Percentiles rank a stretch among this genome's conserved stretches.
These are phyloP conservation scores for Goniomonas avonlea DNA, from an alignment of 78 protist genomes.

Conservation along the genomic window DNA sequence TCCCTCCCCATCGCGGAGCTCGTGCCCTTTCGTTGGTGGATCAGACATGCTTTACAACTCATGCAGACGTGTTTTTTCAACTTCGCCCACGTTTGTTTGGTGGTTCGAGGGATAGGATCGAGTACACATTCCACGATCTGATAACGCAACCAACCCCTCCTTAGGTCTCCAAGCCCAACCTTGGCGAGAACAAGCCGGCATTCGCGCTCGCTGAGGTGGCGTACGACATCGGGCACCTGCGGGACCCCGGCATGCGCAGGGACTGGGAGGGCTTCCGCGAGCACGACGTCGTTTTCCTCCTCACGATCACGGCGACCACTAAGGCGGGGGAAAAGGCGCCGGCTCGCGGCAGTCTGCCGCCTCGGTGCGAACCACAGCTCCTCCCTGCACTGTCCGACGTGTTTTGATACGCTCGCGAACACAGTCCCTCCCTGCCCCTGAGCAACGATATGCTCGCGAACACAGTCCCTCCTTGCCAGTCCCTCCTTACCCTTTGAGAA, in stretches of 20 bases:
- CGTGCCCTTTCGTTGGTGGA: background rate
- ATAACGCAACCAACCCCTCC: background rate
- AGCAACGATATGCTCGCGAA: too few species aligned
- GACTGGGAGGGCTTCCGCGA: constrained; percentile 73
- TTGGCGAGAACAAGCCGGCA: constrained; percentile 76
- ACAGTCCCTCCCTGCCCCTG: too few species aligned
- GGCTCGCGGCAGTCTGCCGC: background rate
- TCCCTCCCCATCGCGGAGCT: background rate
- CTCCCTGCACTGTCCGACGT: too few species aligned
- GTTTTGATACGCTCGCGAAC: too few species aligned
- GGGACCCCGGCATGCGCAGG: background rate
- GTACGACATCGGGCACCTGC: background rate
- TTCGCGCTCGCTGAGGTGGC: constrained; percentile 52
- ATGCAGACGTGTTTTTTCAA: too few species aligned
- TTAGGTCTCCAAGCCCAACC: constrained; percentile 49
- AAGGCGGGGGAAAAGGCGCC: background rate
- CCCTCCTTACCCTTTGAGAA: too few species aligned
- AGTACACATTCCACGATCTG: too few species aligned
- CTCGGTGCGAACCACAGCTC: too few species aligned
- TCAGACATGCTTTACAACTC: too few species aligned
- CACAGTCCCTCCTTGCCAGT: too few species aligned
- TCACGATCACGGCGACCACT: constrained; percentile 40
- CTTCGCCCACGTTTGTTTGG: too few species aligned
- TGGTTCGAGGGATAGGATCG: too few species aligned
- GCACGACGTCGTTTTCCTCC: constrained; percentile 72